phyloP scores from a whole-genome alignment of 2,329 filamentous ascomycete species.

The Cladophialophora exuberans region DNA sequence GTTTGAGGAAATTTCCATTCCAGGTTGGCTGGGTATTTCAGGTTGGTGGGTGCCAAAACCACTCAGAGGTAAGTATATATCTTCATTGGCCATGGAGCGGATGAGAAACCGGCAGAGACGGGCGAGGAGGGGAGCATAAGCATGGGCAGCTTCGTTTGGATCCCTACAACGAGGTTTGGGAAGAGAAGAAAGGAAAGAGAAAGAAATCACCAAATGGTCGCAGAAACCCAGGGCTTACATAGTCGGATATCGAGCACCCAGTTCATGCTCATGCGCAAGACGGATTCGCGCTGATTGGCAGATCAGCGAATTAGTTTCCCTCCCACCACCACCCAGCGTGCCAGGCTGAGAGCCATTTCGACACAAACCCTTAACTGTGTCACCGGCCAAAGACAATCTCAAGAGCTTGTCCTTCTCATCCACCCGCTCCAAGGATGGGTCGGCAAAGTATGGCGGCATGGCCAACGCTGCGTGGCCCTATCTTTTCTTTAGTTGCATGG shows the following conservation, averaged over 20 bases:
- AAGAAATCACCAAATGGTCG: conserved; percentile 9
- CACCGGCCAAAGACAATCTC: conserved; percentile 23
- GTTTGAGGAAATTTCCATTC: too few relatives aligned
- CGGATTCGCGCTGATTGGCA: conserved; percentile 24
- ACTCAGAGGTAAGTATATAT: too few relatives aligned
- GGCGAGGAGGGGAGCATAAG: too few relatives aligned
- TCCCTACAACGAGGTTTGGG: neutral
- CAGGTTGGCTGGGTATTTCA: too few relatives aligned
- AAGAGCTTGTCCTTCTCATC: too few relatives aligned
- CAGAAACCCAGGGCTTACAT: conserved; percentile 25
- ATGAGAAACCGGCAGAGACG: too few relatives aligned
- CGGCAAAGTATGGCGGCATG: conserved; percentile 18
- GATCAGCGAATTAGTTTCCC: conserved; percentile 19
- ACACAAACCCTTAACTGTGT: conserved; percentile 26
- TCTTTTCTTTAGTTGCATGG: conserved; percentile 10
- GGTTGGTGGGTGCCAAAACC: too few relatives aligned
- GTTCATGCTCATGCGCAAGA: conserved; percentile 16
- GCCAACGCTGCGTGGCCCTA: conserved; percentile 8
- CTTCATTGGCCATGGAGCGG: too few relatives aligned
- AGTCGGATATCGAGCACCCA: conserved; percentile 11
- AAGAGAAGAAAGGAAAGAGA: conserved; percentile 10
- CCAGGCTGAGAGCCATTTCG: conserved; percentile 20
- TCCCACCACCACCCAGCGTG: too few relatives aligned
- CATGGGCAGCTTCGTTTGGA: too few relatives aligned
- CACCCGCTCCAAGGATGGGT: conserved; percentile 4